Evolutionary conservation across 345 rosid species (phyloP).

Genomic region (Brassica napus): Da-Ae NC_063438.1:5760001-5760500

Average conservation of each 20-base stretch:
- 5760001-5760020: background rate
- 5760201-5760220: background rate
- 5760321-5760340: background rate
- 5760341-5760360: too few relatives aligned
- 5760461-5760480: too few relatives aligned
- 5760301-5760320: background rate
- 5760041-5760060: background rate
- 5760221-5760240: background rate
- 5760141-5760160: background rate
- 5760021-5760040: background rate
- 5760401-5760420: background rate
- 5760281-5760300: background rate
- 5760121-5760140: background rate
- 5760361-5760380: background rate
- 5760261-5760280: background rate
- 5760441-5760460: too few relatives aligned
- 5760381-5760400: background rate
- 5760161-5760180: background rate
- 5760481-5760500: too few relatives aligned
- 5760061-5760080: background rate
- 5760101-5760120: background rate
- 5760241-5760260: background rate
- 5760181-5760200: background rate
- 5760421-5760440: background rate
- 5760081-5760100: background rate